Base-by-base conservation (phyloP, 306 rosid genomes). In the apple (Malus domestica) region DNA sequence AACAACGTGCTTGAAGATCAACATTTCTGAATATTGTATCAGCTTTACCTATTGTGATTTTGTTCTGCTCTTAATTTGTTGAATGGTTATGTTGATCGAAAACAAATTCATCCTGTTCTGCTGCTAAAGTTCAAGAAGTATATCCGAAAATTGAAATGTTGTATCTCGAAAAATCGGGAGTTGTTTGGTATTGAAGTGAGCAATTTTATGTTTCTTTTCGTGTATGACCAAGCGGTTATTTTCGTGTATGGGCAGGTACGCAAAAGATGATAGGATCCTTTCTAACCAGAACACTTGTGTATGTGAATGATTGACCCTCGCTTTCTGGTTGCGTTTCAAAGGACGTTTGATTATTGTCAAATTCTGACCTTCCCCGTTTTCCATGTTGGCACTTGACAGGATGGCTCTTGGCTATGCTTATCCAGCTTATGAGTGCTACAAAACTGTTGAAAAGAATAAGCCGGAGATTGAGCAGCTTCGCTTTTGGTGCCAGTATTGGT, bases 401-500 rank as follows among this genome's bases (percentile, higher is more conserved):
- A 86, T 93, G 98, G 79, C 83, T 82, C 85, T 93, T 83, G 97
- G 96, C 20, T 94, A 91, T 90, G 97, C 94, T 33, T 94, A 88
- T 81, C 98, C 97, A 64, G 98, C 97, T 62, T 94, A 94, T 54
- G 97, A 91, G 86, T 94, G 97, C 84, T 94, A 87, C 79, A 94
- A 94, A 81, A 83, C 91, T 18, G 96, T 91, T 16, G 97, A 94
- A 76, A 87, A 76, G 84, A 91, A 89, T 80, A 85, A 77, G 81
- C 93, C 98, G 3, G 94, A 91, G 82, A 91, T 94, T 40, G 93
- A 91, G 70, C 89, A 88, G 29, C 97, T 94, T 76, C 93, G 85
- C 78, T 94, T 90, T 78, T 94, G 97, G 98, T 94, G 98, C 86
- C 94, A 94, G 78, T 94, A 94, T 69, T 94, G 98, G 98, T 90